Conservation (phyloP, 2,329 filamentous ascomycete genomes). For the Penicillium psychrosexuale region DNA sequence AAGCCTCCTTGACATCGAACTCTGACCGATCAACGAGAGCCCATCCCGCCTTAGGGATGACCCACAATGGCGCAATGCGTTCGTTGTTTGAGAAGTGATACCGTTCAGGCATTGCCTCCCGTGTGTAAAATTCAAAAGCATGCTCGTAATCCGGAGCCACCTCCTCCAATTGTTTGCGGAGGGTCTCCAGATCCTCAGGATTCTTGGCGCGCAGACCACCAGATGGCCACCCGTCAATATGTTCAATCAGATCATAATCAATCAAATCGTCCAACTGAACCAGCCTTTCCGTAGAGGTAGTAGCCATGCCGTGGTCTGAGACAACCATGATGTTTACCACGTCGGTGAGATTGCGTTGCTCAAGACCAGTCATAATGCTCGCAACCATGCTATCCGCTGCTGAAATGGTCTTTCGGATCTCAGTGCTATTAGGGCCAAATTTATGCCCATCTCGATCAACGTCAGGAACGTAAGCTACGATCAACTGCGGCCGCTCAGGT, state of each 20-base stretch:
- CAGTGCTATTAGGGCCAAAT: slow-evolving; percentile 91
- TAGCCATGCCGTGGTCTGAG: slow-evolving; percentile 97
- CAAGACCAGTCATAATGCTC: slow-evolving; percentile 69
- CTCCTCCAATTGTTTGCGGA: slow-evolving; percentile 61
- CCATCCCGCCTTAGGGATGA: slow-evolving; percentile 89
- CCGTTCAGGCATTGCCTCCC: slow-evolving; percentile 80
- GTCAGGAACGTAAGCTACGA: slow-evolving; percentile 91
- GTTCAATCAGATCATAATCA: slow-evolving; percentile 71
- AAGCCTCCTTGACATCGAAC: slow-evolving; percentile 68
- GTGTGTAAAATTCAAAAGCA: slow-evolving; percentile 81
- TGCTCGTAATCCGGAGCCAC: slow-evolving; percentile 56
- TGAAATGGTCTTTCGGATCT: slow-evolving; percentile 74
- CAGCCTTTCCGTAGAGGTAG: slow-evolving; percentile 74
- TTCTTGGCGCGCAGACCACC: slow-evolving; percentile 82
- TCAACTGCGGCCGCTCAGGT: slow-evolving; percentile 75
- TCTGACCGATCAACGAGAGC: slow-evolving; percentile 79
- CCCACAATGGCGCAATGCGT: slow-evolving; percentile 91
- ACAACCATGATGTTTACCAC: slow-evolving; percentile 96
- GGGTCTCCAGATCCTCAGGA: slow-evolving; percentile 58
- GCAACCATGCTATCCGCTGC: slow-evolving; percentile 82
- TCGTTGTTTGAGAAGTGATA: slow-evolving; percentile 88
- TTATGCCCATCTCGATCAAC: slow-evolving; percentile 84
- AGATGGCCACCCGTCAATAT: slow-evolving; percentile 91
- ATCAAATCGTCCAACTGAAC: slow-evolving; percentile 89
- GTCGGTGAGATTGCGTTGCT: slow-evolving; percentile 75